These are phyloP conservation scores for Penicillium paneum DNA, from an alignment of 2,329 filamentous ascomycete genomes.

Conservation along the genomic window DNA sequence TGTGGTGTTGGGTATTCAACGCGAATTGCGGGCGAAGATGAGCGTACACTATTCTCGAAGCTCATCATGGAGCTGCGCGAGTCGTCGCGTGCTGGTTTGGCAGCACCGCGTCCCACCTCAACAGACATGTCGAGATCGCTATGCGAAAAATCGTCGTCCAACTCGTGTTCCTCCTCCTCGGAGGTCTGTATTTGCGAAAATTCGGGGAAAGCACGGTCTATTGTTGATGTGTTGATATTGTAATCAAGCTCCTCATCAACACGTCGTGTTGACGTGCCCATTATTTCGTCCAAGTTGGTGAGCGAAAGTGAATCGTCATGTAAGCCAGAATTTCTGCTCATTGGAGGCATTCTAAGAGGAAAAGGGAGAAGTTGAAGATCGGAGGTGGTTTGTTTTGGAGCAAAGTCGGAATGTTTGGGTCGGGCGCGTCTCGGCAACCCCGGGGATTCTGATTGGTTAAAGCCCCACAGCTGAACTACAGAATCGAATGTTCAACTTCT, in stretches of 20 bases:
- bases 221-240: conserved; percentile 46
- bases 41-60: conserved; percentile 45
- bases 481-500: neutral
- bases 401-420: conserved; percentile 13
- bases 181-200: conserved; percentile 46
- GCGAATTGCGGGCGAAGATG: conserved; percentile 41
- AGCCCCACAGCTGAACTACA: neutral
- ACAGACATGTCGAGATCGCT: conserved; percentile 53
- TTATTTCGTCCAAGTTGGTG: conserved; percentile 37
- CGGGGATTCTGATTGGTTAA: conserved; percentile 5
- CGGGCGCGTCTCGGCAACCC: conserved; percentile 15
- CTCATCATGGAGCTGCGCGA: conserved; percentile 52
- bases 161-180: conserved; percentile 37
- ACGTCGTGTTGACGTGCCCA: conserved; percentile 24
- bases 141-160: conserved; percentile 16
- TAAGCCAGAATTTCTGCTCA: neutral
- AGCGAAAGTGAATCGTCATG: conserved; percentile 8
- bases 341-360: conserved; percentile 3
- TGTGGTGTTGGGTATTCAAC: conserved; percentile 40
- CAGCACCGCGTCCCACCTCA: conserved; percentile 55
- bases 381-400: conserved; percentile 14
- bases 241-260: conserved; percentile 41
- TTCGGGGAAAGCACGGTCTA: conserved; percentile 48
- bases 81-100: conserved; percentile 43
- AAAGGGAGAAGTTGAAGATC: neutral